Conservation (phyloP, 2,329 filamentous ascomycete species). For the Rutstroemia sp. region DNA sequence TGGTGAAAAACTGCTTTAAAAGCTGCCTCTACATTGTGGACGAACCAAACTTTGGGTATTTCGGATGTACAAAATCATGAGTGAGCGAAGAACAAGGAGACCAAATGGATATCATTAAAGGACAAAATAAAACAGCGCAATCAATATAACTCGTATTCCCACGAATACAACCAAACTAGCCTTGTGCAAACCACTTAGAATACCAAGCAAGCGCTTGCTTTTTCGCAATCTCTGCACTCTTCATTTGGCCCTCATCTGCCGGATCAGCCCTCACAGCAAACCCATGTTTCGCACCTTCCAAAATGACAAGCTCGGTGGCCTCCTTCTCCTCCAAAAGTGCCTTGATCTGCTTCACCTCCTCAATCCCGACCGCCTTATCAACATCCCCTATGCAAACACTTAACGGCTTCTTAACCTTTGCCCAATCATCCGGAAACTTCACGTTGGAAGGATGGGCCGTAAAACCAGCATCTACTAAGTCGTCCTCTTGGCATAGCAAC, state of each 20-base stretch:
- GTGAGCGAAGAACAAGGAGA: too few species aligned
- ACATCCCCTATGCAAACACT: slow-evolving; percentile 40
- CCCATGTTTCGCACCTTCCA: slow-evolving; percentile 34
- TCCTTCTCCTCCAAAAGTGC: slow-evolving; percentile 25
- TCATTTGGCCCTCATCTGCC: slow-evolving; percentile 28
- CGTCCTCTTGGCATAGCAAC: slow-evolving; percentile 36
- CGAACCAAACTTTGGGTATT: too few species aligned
- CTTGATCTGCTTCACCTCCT: slow-evolving; percentile 21
- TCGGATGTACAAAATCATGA: too few species aligned
- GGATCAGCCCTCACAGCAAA: slow-evolving; percentile 33
- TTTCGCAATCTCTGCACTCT: slow-evolving; percentile 29
- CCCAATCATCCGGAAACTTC: slow-evolving; percentile 37
- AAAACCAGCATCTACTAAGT: slow-evolving; percentile 44
- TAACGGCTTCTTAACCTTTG: slow-evolving; percentile 37
- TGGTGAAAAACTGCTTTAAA: too few species aligned
- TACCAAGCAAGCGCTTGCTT: slow-evolving; percentile 34
- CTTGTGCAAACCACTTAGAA: slow-evolving; percentile 14
- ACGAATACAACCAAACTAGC: not conserved
- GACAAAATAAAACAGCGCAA: not conserved
- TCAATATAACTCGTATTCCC: too few species aligned
- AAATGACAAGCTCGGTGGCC: slow-evolving; percentile 28
- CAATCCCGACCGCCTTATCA: slow-evolving; percentile 34
- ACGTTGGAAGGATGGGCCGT: slow-evolving; percentile 46
- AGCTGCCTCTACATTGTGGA: too few species aligned
- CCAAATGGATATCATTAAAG: not conserved